phyloP scores from a whole-genome alignment of 164 flowering plant genomes.

The Vitis cinerea region DNA sequence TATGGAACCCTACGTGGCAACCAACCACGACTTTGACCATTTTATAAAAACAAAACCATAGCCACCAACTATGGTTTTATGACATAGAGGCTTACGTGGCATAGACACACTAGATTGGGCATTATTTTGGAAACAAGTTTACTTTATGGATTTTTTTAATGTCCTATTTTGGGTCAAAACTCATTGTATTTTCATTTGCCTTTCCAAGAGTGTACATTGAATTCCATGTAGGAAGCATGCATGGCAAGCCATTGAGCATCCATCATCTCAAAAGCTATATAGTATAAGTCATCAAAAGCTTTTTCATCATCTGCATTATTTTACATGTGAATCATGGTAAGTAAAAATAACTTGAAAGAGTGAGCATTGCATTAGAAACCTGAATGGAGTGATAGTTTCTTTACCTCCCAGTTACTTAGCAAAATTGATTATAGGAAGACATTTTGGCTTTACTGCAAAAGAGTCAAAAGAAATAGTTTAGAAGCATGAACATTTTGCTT shows the following conservation, averaged over 20 bases:
- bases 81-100: too few relatives aligned
- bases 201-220: conserved; percentile 54
- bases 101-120: too few relatives aligned
- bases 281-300: conserved; percentile 81
- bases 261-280: conserved; percentile 88
- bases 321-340: too few relatives aligned
- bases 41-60: too few relatives aligned
- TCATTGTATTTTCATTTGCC: too few relatives aligned
- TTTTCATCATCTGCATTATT: conserved; percentile 78
- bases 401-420: conserved; percentile 75
- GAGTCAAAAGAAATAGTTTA: conserved; percentile 8
- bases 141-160: too few relatives aligned
- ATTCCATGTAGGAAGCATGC: conserved; percentile 97
- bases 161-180: too few relatives aligned
- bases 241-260: conserved; percentile 99
- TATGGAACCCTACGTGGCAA: too few relatives aligned
- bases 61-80: too few relatives aligned
- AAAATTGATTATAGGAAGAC: conserved; percentile 75
- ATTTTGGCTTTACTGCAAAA: conserved; percentile 76
- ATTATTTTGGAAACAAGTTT: too few relatives aligned
- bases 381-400: neutral
- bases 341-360: too few relatives aligned
- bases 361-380: neutral
- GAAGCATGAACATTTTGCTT: neutral
- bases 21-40: too few relatives aligned